Base-by-base conservation (phyloP, 1,139 yeast species). In the Suhomyces bribrorum region DNA sequence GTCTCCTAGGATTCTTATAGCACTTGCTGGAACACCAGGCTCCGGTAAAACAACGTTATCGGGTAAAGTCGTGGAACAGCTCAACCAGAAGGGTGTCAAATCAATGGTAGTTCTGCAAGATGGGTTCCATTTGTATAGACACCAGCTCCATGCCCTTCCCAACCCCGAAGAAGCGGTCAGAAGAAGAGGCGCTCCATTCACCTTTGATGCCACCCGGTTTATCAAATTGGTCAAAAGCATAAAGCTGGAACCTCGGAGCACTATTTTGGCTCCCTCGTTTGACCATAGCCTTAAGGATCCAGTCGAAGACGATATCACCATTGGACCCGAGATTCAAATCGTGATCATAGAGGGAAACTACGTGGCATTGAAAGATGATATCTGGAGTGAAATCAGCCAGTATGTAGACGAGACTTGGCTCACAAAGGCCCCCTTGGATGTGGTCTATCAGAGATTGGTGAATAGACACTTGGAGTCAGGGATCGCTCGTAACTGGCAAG, bases 141-240 rank as follows among this genome's bases (percentile, higher is more conserved):
- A 59, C 0, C 75, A 77, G 36, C 64, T 90, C 23, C 68, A 64
- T 17, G 46, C 61, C 32, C 72, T 85, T 56, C 60, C 66, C 3
- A 75, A 87, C 48, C 70, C 86, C 0, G 67, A 56, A 5, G 69
- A 64, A 27, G 92, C 95, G 0, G 63, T 79, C 26, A 59, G 64
- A 27, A 66, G 88, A 46, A 73, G 97, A 36, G 97, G 97, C 0
- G 85, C 96, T 0, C 94, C 96, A 1, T 79, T 75, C 52, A 88
- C 97, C 0, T 89, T 89, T 62, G 89, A 90, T 56, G 75, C 86
- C 5, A 52, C 57, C 5, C 57, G 54, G 13, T 68, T 69, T 43
- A 51, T 68, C 13, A 45, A 43, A 3, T 48, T 59, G 27, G 57
- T 70, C 1, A 40, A 48, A 15, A 39, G 43, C 15, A 46, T 67